These are phyloP conservation scores for Prorocentrum cordatum DNA, from an alignment of 169 alveolate genomes.

Conservation along the genomic window DNA sequence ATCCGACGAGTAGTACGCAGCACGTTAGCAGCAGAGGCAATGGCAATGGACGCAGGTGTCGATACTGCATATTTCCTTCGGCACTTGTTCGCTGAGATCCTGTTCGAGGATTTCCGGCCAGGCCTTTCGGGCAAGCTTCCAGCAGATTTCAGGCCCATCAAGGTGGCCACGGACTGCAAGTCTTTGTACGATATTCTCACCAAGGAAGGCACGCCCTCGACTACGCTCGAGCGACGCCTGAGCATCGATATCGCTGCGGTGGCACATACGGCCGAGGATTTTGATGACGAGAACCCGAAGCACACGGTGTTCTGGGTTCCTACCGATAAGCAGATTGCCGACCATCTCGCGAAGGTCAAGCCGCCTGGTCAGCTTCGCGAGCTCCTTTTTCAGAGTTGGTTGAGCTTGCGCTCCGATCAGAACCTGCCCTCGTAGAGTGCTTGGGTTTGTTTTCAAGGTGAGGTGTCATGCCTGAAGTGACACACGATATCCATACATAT, in stretches of 20 bases:
- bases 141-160: background rate
- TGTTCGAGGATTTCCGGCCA: background rate
- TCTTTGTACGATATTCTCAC: background rate
- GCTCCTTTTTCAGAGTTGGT: background rate
- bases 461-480: background rate
- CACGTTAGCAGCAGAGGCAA: conserved; percentile 21
- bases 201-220: background rate
- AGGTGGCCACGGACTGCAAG: background rate
- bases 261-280: background rate
- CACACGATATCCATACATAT: background rate
- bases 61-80: background rate
- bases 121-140: background rate
- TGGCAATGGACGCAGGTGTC: background rate
- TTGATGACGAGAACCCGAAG: background rate
- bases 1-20: background rate
- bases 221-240: background rate
- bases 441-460: too few relatives aligned
- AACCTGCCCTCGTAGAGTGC: too few relatives aligned
- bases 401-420: background rate
- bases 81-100: background rate
- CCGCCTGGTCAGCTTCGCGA: background rate
- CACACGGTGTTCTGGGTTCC: background rate
- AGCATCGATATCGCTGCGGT: background rate
- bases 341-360: conserved; percentile 3
- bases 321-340: background rate